A percentile compares a stretch with the other conserved stretches of the same genome.
Conservation (phyloP, 345 rosid genomes). For the Erysimum cheiranthoides region DNA sequence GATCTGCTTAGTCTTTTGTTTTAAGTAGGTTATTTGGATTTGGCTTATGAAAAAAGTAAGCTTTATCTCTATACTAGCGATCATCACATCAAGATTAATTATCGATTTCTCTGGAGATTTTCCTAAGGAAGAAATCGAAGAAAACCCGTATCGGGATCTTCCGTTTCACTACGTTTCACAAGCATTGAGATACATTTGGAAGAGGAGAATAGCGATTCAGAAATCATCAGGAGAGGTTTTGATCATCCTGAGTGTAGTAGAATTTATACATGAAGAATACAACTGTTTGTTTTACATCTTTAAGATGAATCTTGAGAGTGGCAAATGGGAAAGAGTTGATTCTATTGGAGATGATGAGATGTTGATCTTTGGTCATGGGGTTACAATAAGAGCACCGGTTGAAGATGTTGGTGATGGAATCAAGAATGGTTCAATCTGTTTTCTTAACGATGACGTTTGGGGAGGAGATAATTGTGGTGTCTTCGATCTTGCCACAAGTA, state of each 20-base stretch:
- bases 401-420: neutral
- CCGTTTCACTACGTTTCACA: neutral
- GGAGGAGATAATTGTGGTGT: neutral
- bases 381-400: neutral
- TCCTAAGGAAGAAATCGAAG: neutral
- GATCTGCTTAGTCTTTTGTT: too few relatives aligned
- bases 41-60: neutral
- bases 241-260: neutral
- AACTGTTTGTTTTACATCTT: neutral
- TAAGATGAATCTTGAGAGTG: conserved; percentile 15
- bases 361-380: neutral
- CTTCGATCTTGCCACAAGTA: conserved; percentile 1
- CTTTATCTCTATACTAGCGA: neutral
- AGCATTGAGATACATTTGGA: neutral
- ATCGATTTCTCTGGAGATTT: neutral
- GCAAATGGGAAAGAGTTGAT: conserved; percentile 4
- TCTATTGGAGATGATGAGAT: conserved; percentile 23
- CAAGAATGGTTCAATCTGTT: neutral
- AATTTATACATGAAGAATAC: too few relatives aligned
- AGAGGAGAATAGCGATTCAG: neutral
- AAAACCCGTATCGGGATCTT: neutral
- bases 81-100: neutral
- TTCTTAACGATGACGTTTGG: neutral
- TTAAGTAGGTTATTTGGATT: neutral
- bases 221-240: conserved; percentile 3